phyloP scores from a whole-genome alignment of 306 rosid species.

The Fragaria nilgerrensis region DNA sequence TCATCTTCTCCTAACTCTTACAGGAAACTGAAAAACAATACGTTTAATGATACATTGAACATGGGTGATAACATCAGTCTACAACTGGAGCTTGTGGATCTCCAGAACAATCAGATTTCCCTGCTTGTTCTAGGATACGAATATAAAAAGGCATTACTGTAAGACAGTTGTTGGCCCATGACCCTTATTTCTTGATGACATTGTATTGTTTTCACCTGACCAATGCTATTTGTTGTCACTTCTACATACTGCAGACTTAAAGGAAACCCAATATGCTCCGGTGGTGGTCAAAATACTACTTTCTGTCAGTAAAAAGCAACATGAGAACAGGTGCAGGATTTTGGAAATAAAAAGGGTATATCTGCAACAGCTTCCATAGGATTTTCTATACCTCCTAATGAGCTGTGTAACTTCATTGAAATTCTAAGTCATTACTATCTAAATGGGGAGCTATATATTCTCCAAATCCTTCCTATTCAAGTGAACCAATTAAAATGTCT shows the following conservation, averaged over 20 bases:
- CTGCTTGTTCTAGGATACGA: background rate
- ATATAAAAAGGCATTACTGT: slow-evolving; percentile 58
- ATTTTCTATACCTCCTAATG: background rate
- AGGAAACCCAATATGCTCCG: slow-evolving; percentile 72
- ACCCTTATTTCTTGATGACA: background rate
- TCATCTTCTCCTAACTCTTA: slow-evolving; percentile 1
- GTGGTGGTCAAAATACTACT: slow-evolving; percentile 27
- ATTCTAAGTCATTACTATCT: no score
- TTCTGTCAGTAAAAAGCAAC: slow-evolving; percentile 42
- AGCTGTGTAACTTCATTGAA: background rate
- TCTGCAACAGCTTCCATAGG: background rate
- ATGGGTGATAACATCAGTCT: slow-evolving; percentile 62
- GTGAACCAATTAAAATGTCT: no score
- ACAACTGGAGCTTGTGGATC: slow-evolving; percentile 71
- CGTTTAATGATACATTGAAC: slow-evolving; percentile 55
- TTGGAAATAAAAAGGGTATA: background rate
- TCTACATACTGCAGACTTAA: slow-evolving; percentile 44
- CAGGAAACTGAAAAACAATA: slow-evolving; percentile 68
- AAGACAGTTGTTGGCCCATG: slow-evolving; percentile 28
- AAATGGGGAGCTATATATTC: no score
- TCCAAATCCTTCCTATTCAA: no score
- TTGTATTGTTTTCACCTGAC: slow-evolving; percentile 4
- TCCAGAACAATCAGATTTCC: slow-evolving; percentile 70
- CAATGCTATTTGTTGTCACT: slow-evolving; percentile 14
- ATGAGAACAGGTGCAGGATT: background rate